Base-by-base conservation (phyloP, 768 basidiomycete species). In the Kwoniella mangroviensis region DNA sequence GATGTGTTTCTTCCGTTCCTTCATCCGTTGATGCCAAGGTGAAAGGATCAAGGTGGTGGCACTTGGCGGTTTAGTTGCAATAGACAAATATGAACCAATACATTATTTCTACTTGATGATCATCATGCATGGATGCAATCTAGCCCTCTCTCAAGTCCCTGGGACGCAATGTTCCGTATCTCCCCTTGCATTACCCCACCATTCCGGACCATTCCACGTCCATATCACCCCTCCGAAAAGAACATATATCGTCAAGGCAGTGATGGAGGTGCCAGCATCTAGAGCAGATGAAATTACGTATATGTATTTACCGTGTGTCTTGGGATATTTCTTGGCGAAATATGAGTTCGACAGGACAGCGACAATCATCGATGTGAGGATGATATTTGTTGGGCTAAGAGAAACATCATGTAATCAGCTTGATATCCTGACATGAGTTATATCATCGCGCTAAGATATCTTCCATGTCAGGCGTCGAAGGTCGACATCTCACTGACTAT, bases 101-200 rank as follows among this genome's bases (percentile, higher is more conserved):
- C 45, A 49, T 49, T 4, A 49, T 13, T 49, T 13, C 12, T 49
- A 49, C 45, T 49, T 19, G 13, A 13, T 49, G 45, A 15, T 3
- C 15, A 17, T 49, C 45, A 19, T 49, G 19, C 12, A 49, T 13
- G 13, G 19, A 49, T 13, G 45, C 19, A 19, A 57, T n/a, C 12
- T 57, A 17, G 19, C 45, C 54, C 54, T 13, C 15, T 26, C 53
- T 53, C 66, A 74, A 9, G 63, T 71, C 15, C 82, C 79, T 24
- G 79, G 72, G 15, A 64, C 67, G 71, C 83, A 84, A 73, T 84
- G 83, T 63, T 84, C 83, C 2, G 75, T 73, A 73, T 84, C 83
- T n/a, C 73, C 64, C 7, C 57, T 56, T 17, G 78, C 72, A 62
- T 81, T 80, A 15, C 82, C 82, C 79, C 79, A 83, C 82, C 82